These are phyloP conservation scores for Pneumocystis wakefieldiae DNA, from an alignment of 1,139 yeast species.

Conservation along the genomic window DNA sequence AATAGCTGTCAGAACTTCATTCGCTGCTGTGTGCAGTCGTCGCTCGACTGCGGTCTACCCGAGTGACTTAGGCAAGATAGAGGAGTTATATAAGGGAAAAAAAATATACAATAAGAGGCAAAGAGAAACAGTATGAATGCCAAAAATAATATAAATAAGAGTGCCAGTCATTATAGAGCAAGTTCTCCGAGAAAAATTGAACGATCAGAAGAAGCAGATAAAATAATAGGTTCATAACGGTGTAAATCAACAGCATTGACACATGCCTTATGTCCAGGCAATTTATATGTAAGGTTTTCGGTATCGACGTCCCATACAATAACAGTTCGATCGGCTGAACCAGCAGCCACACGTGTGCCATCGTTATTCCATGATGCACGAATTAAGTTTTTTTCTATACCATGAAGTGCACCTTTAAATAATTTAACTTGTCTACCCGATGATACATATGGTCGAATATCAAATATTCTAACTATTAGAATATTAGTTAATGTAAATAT, in stretches of 20 bases:
- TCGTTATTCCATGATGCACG: slow-evolving; percentile 34
- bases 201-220: not conserved
- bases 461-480: slow-evolving; percentile 35
- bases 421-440: slow-evolving; percentile 31
- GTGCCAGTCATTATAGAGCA: not conserved
- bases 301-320: slow-evolving; percentile 49
- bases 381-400: slow-evolving; percentile 39
- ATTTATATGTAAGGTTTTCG: slow-evolving; percentile 33
- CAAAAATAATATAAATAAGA: not conserved
- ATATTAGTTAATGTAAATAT: not conserved
- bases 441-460: slow-evolving; percentile 33
- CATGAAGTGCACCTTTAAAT: slow-evolving; percentile 44
- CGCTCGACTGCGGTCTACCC: not conserved
- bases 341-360: slow-evolving; percentile 34
- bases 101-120: not conserved
- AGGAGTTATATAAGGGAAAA: not conserved
- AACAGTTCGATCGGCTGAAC: slow-evolving; percentile 46
- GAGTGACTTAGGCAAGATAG: not conserved
- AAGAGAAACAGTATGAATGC: not conserved
- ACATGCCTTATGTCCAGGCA: slow-evolving; percentile 46
- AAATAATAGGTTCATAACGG: slow-evolving; percentile 19
- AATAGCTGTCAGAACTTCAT: not conserved
- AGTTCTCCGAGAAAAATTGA: not conserved
- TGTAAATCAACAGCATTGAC: slow-evolving; percentile 41
- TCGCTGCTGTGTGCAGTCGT: not conserved